These are phyloP conservation scores for Cochlearia excelsa DNA, from an alignment of 345 rosid genomes.

Conservation along the genomic window DNA sequence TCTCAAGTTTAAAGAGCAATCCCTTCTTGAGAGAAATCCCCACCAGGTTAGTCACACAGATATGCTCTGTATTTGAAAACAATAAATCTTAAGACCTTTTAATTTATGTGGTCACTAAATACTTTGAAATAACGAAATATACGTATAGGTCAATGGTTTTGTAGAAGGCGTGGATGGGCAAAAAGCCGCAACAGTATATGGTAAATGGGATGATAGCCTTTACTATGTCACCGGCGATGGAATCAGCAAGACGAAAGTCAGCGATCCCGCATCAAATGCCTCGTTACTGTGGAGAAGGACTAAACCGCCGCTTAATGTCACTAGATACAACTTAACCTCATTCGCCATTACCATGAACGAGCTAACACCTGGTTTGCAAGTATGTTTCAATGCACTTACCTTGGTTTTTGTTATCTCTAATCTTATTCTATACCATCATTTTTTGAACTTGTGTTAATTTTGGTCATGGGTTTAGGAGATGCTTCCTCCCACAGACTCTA, in stretches of 20 bases:
- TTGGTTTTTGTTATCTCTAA: background rate
- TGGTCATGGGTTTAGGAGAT: conserved; percentile 62
- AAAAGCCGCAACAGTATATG: conserved; percentile 72
- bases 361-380: conserved; percentile 90
- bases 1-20: conserved; percentile 88
- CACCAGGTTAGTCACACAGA: conserved; percentile 56
- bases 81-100: background rate
- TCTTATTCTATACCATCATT: background rate
- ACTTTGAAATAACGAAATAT: conserved; percentile 15
- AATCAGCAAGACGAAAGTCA: conserved; percentile 54
- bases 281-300: conserved; percentile 78
- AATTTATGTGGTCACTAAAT: background rate
- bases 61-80: conserved; percentile 8
- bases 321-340: conserved; percentile 90
- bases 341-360: conserved; percentile 91
- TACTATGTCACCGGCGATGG: conserved; percentile 57
- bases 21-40: conserved; percentile 89
- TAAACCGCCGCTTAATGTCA: conserved; percentile 67
- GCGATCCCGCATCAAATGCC: conserved; percentile 50
- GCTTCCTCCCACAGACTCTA: conserved; percentile 97
- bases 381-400: conserved; percentile 32
- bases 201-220: conserved; percentile 96
- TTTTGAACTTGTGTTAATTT: conserved; percentile 18
- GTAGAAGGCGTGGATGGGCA: conserved; percentile 67
- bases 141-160: conserved; percentile 71